Conservation (phyloP, 2,329 filamentous ascomycete genomes). For the Aspergillus brunneoviolaceus region DNA sequence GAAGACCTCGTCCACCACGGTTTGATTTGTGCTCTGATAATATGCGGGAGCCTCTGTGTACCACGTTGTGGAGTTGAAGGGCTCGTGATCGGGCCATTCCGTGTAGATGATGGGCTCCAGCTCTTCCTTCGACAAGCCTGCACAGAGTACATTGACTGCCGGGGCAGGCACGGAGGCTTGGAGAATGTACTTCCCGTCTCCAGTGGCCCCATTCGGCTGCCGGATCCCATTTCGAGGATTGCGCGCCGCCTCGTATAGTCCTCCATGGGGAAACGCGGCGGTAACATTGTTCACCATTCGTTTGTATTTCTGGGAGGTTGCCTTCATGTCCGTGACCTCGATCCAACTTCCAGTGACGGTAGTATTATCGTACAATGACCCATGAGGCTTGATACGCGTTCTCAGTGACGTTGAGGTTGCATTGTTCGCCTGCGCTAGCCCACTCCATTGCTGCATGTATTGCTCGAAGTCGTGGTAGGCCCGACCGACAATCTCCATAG, state of each 20-base stretch:
- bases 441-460: constrained; percentile 59
- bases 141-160: constrained; percentile 70
- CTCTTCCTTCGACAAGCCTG: constrained; percentile 60
- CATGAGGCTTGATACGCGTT: constrained; percentile 59
- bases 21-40: constrained; percentile 49
- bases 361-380: constrained; percentile 69
- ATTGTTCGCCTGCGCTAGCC: constrained; percentile 47
- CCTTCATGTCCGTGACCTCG: constrained; percentile 55
- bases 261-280: constrained; percentile 73
- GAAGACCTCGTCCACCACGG: constrained; percentile 69
- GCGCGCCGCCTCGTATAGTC: constrained; percentile 64
- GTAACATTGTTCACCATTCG: constrained; percentile 74
- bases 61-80: constrained; percentile 32
- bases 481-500: constrained; percentile 68
- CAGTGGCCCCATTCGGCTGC: constrained; percentile 65
- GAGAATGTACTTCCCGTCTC: constrained; percentile 68
- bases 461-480: constrained; percentile 66
- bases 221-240: constrained; percentile 64
- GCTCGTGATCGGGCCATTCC: constrained; percentile 52
- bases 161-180: constrained; percentile 69
- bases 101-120: constrained; percentile 65
- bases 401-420: constrained; percentile 43
- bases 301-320: constrained; percentile 49
- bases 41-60: constrained; percentile 30
- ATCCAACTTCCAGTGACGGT: constrained; percentile 71